Conservation (phyloP, 352 stramenopile species). For the Globisporangium echinulatum region DNA sequence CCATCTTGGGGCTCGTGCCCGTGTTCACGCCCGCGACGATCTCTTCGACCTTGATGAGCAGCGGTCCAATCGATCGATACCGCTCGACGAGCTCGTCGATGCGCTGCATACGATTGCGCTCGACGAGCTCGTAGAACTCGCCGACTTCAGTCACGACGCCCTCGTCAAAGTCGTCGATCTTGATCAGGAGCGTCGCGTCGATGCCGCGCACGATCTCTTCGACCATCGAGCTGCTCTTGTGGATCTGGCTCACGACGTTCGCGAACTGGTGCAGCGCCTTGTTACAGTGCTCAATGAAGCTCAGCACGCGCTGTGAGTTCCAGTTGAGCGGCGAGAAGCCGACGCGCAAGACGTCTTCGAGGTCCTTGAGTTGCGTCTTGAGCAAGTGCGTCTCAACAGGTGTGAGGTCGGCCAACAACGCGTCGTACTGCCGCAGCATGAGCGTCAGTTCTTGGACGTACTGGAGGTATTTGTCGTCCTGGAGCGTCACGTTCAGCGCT, state of each 20-base stretch:
- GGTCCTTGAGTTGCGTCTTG: constrained; percentile 82
- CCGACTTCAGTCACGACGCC: constrained; percentile 87
- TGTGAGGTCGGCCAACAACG: constrained; percentile 71
- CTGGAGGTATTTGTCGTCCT: constrained; percentile 95
- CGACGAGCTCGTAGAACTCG: constrained; percentile 93
- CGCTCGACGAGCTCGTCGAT: constrained; percentile 92
- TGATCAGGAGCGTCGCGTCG: constrained; percentile 89
- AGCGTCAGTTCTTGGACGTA: constrained; percentile 89
- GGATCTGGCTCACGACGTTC: constrained; percentile 91
- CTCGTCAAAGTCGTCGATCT: constrained; percentile 88
- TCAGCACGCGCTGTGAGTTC: constrained; percentile 95
- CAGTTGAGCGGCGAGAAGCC: constrained; percentile 95
- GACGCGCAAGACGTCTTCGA: constrained; percentile 80
- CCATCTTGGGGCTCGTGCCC: constrained; percentile 84
- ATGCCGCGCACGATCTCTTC: constrained; percentile 91
- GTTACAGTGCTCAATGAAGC: constrained; percentile 92
- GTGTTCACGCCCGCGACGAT: constrained; percentile 92
- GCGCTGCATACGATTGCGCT: constrained; percentile 86
- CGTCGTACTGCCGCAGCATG: constrained; percentile 91
- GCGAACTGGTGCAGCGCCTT: constrained; percentile 92
- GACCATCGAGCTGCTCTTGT: constrained; percentile 95
- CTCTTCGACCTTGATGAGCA: constrained; percentile 96
- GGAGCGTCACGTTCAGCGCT: constrained; percentile 93
- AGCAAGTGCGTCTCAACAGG: constrained; percentile 89
- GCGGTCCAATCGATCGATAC: constrained; percentile 89